These are phyloP conservation scores for Clarireedia paspali DNA, from an alignment of 2,329 filamentous ascomycete genomes.

Conservation along the genomic window DNA sequence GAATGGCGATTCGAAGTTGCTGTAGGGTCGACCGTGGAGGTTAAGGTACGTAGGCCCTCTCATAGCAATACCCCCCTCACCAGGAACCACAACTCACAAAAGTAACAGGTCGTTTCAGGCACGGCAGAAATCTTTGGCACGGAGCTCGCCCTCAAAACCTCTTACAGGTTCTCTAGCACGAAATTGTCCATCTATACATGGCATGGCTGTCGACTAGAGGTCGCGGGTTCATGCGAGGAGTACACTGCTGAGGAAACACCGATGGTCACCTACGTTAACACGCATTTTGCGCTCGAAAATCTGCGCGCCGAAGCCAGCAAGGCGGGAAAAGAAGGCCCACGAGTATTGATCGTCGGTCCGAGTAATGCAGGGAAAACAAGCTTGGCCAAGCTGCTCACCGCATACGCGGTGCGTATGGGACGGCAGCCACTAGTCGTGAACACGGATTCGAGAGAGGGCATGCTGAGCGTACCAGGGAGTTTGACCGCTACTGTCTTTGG, in stretches of 20 bases:
- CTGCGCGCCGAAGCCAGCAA: conserved; percentile 55
- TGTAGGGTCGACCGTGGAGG: conserved; percentile 41
- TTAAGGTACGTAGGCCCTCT: conserved; percentile 40
- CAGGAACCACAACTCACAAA: conserved; percentile 25
- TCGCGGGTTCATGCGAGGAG: conserved; percentile 51
- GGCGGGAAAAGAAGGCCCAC: conserved; percentile 52
- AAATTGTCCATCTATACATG: conserved; percentile 89
- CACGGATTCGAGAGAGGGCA: conserved; percentile 71
- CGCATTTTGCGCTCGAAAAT: conserved; percentile 78
- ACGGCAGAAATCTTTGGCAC: conserved; percentile 92
- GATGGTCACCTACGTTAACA: conserved; percentile 71
- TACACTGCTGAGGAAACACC: conserved; percentile 73
- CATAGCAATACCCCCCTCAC: neutral
- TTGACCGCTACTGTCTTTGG: conserved; percentile 82
- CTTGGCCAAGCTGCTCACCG: conserved; percentile 66
- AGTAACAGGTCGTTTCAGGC: conserved; percentile 58
- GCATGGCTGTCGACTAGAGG: conserved; percentile 80
- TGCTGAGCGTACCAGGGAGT: conserved; percentile 72
- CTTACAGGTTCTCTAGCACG: conserved; percentile 72
- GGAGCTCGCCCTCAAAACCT: conserved; percentile 73
- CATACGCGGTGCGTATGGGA: conserved; percentile 68
- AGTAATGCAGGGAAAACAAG: conserved; percentile 78
- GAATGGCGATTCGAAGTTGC: conserved; percentile 77
- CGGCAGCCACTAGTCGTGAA: conserved; percentile 78
- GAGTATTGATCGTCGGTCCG: conserved; percentile 78